These are phyloP conservation scores for Pseudocercospora macadamiae DNA, from an alignment of 2,329 filamentous ascomycete species.

Conservation along the genomic window DNA sequence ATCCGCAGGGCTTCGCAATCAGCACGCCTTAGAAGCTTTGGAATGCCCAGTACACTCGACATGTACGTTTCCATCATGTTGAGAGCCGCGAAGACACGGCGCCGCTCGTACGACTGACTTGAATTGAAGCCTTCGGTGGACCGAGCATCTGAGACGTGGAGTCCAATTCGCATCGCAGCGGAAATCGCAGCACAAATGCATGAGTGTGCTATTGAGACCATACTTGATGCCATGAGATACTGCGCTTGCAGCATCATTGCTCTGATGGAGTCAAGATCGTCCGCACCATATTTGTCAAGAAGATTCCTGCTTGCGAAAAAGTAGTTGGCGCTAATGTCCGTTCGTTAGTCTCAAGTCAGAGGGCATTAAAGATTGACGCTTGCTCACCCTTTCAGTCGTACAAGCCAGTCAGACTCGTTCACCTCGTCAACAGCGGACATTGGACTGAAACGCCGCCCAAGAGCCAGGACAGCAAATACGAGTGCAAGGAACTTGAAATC, in stretches of 20 bases:
- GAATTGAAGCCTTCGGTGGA: conserved; percentile 11
- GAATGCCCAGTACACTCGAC: conserved; percentile 25
- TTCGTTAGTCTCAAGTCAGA: conserved; percentile 3
- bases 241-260: conserved; percentile 33
- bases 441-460: conserved; percentile 8
- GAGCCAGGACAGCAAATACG: conserved; percentile 16
- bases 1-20: conserved; percentile 5
- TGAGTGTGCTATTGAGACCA: conserved; percentile 32
- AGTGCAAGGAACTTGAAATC: conserved; percentile 14
- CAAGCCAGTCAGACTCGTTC: background rate
- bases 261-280: conserved; percentile 29
- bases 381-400: conserved; percentile 14
- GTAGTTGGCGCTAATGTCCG: conserved; percentile 21
- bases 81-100: conserved; percentile 24
- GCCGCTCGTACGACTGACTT: conserved; percentile 12
- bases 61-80: conserved; percentile 30
- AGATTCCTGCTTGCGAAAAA: conserved; percentile 25
- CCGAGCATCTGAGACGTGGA: conserved; percentile 22
- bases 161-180: conserved; percentile 31
- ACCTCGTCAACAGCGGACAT: background rate
- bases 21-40: conserved; percentile 26
- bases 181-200: conserved; percentile 33
- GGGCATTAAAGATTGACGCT: background rate
- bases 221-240: conserved; percentile 31
- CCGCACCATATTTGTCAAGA: conserved; percentile 30